Evolutionary conservation across 2,329 filamentous ascomycete genomes (phyloP), one percentile per base, ranked within the genome.

Genomic region (Neonectria ditissima): DNA sequence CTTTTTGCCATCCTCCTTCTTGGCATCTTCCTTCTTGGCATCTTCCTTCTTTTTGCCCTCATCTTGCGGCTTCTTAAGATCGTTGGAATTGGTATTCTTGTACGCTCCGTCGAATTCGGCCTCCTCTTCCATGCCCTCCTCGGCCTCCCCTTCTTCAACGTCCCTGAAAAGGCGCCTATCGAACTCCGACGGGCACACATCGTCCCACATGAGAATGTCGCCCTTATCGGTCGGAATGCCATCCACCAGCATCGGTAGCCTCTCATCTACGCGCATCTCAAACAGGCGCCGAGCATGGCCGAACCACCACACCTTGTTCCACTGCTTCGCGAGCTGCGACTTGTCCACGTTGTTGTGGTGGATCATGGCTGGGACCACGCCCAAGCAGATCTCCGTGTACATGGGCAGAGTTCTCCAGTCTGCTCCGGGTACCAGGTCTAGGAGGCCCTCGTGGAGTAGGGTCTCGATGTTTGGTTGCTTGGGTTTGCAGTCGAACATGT

Each of bases 331-430:
- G n/a, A 70, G 59, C 39, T 65, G 55, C 5, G 20, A 26, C 59
- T 73, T 72, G 48, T 71, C 60, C 24, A 66, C 47, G 32, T 66
- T 69, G 64, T 73, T 75, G 63, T 76, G 75, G 22, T 75, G 74
- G 3, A 76, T 69, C 59, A 76, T 73, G 56, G 71, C 72, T 18
- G 74, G 75, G 10, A 74, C 70, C 6, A 68, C 63, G 32, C 70
- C 73, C 13, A 71, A 59, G 55, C 73, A 76, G 2, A 76, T 63
- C 41, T 76, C 73, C 20, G 68, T 73, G 63, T 73, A 75, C 9
- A 76, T 63, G 16, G 72, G 67, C 43, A 75, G 55, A 50, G 62
- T 54, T 16, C 69, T 67, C 75, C 74, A 76, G 20, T 65, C 54
- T 32, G 65, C 59, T 3, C 61, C 61, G 13, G 50, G 50, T n/a